Evolutionary conservation across 495 filamentous ascomycete species (phyloP), one percentile per base, ranked within the genome.

Genomic region (Penicillium goetzii): DNA sequence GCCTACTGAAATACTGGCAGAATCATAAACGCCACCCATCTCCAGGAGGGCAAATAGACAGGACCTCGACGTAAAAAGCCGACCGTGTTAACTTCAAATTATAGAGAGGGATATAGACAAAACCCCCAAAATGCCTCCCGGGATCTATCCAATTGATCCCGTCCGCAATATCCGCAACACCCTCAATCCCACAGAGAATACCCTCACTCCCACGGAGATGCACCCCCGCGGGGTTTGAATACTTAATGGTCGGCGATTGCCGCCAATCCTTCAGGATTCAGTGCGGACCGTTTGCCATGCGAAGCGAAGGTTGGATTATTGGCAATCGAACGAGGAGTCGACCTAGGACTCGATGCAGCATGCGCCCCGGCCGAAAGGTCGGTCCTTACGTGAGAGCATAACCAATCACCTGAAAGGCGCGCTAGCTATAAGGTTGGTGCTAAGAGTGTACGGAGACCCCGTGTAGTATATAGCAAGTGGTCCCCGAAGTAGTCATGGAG

Each of bases 291-390:
- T 43, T 36, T 38, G 15, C 17, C 57, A 53, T 3, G 58, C 45
- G 50, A 53, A 36, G 58, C 45, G 50, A 53, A 36, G 19, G 59
- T 54, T 53, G 49, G 23, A 34, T 60, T 38, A 34, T 60, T 38
- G 5, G 25, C 34, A 54, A 21, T 40, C n/a, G 30, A 40, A 28
- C n/a, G 34, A 30, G 21, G 23, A 15, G 12, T 51, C 58, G 30
- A 15, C 17, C n/a, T 15, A 30, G 21, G 36, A 40, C 36, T 14
- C 36, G n/a, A 40, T 40, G 36, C 36, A 40, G 36, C 36, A 47
- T 47, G 54, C 33, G 51, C 51, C 51, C 51, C 51, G 32, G 51
- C 12, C 51, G 25, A 7, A 7, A 7, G 40, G 23, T 45, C 11
- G 43, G 21, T 23, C 43, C 23, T 47, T 47, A 11, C 19, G 12